Evolutionary conservation across 2,329 filamentous ascomycete genomes (phyloP), one percentile per base, ranked within the genome.

Genomic region (Microdochium nivale): DNA sequence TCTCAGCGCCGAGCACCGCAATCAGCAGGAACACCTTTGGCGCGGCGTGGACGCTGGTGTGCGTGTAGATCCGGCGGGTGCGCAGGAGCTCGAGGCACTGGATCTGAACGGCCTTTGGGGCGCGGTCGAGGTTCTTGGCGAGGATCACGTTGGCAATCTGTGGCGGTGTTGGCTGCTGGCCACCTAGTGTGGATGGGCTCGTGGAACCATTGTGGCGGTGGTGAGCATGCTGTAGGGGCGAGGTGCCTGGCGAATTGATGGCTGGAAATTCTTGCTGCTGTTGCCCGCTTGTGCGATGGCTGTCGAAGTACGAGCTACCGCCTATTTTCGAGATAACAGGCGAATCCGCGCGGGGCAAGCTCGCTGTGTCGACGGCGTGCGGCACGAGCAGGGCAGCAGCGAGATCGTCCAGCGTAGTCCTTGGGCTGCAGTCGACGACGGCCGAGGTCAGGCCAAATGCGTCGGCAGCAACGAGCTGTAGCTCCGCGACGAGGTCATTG

Each of bases 381-480:
- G 52, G 56, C 47, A 65, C 64, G 44, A 75, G 77, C 49, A 96
- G 81, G 4, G 83, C 79, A 56, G 82, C 77, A 43, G 81, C 84
- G 65, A 99, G 92, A 53, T 90, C 85, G 57, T 96, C 89, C 47
- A 95, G 77, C 3, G 87, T 90, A 1, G 84, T 95, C 48, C 80
- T 72, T 32, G 81, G 69, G 9, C 81, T 81, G 72, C 90, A 96
- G 56, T 88, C 77, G 52, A 97, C 70, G 37, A 90, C 75, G 51
- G 79, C 79, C 60, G 80, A 83, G 19, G 78, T 77, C 32, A 96
- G 78, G 47, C 83, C 83, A 64, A 96, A 96, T 2, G 84, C 83
- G 56, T 81, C 80, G 19, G 75, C 72, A 53, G 83, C 81, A 51
- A 92, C 87, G 63, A 94, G 71, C 56, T 81, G 78, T 23, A 96